These are phyloP conservation scores for Ajuga chamaepitys DNA, from an alignment of 257 asterid species.

Conservation along the genomic window DNA sequence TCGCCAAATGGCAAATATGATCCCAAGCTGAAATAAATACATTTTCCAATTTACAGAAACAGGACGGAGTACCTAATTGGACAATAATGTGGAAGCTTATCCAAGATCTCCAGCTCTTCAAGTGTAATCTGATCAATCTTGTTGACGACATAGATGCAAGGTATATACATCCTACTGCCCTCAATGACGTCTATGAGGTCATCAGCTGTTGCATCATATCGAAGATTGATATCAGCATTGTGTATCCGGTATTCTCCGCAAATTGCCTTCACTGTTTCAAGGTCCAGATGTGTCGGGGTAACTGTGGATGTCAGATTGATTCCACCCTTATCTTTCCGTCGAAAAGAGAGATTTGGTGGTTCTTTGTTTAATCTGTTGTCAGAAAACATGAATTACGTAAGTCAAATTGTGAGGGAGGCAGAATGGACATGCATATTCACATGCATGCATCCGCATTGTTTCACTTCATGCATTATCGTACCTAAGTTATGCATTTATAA, in stretches of 20 bases:
- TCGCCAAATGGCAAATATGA: not conserved
- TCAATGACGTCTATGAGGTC: constrained; percentile 97
- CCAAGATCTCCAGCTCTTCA: constrained; percentile 94
- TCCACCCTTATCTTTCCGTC: constrained; percentile 96
- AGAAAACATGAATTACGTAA: not conserved
- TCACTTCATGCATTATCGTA: constrained; percentile 9
- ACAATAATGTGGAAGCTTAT: constrained; percentile 96
- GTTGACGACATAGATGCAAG: constrained; percentile 92
- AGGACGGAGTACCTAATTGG: constrained; percentile 65
- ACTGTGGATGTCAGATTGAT: constrained; percentile 88
- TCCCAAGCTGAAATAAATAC: not conserved
- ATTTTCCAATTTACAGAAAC: not conserved
- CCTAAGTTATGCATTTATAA: not conserved
- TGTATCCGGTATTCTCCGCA: constrained; percentile 94
- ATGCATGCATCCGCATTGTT: not conserved
- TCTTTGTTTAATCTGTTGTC: constrained; percentile 79
- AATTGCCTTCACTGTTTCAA: constrained; percentile 93
- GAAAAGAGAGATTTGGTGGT: constrained; percentile 87
- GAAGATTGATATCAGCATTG: constrained; percentile 85
- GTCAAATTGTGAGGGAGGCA: not conserved
- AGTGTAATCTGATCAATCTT: constrained; percentile 97
- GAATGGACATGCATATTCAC: not conserved
- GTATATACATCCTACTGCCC: constrained; percentile 90
- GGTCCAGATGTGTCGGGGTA: constrained; percentile 74
- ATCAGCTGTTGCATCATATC: constrained; percentile 96